phyloP scores from a whole-genome alignment of 305 asterid species.

The Solanum aculeatissimum region DNA sequence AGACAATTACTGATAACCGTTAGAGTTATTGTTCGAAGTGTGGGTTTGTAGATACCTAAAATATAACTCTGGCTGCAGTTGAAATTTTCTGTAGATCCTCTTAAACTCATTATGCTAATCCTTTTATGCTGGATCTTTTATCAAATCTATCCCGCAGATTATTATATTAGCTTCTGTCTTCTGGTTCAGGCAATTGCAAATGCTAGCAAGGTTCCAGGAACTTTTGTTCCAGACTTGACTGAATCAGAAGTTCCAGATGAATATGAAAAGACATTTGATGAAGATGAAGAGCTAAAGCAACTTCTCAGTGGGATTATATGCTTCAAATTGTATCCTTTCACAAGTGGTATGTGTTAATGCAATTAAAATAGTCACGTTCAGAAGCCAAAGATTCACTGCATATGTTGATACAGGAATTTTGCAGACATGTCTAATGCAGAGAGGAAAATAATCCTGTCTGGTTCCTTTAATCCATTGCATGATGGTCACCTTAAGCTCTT shows the following conservation, averaged over 20 bases:
- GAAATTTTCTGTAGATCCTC: neutral
- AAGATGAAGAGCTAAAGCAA: slow-evolving; percentile 79
- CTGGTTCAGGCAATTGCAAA: slow-evolving; percentile 56
- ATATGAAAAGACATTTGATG: slow-evolving; percentile 44
- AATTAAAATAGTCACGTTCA: neutral
- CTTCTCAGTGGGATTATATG: slow-evolving; percentile 69
- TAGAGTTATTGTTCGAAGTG: neutral
- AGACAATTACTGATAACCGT: neutral
- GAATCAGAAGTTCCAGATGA: slow-evolving; percentile 73
- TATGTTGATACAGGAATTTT: slow-evolving; percentile 31
- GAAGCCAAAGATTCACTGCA: slow-evolving; percentile 9
- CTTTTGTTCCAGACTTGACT: slow-evolving; percentile 41
- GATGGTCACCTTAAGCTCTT: slow-evolving; percentile 89
- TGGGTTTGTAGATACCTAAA: neutral
- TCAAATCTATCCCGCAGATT: neutral
- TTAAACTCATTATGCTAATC: neutral
- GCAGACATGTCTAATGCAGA: slow-evolving; percentile 44
- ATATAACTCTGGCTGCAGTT: neutral
- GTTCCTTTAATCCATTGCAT: slow-evolving; percentile 93
- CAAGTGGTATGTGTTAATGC: slow-evolving; percentile 49
- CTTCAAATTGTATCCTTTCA: slow-evolving; percentile 84
- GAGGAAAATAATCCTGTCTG: slow-evolving; percentile 76
- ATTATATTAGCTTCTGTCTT: slow-evolving; percentile 2
- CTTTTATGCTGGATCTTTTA: neutral
- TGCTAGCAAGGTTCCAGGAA: slow-evolving; percentile 66